Percentiles rank a stretch among this genome's conserved stretches.
Evolutionary conservation across 179 eudicot genomes (phyloP).

Genomic region (Drosera spatulata): DNA sequence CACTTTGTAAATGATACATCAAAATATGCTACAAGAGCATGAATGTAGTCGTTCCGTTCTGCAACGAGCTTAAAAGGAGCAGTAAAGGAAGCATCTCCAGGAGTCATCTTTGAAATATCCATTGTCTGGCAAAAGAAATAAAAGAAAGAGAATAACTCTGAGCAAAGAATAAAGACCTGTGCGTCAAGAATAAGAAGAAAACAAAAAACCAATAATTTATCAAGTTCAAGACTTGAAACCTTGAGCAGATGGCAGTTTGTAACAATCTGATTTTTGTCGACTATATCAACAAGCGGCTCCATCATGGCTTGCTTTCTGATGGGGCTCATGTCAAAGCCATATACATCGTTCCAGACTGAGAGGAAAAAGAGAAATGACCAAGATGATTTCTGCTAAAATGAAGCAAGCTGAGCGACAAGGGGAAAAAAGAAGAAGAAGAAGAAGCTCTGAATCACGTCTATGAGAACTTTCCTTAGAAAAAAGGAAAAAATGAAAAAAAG

Average conservation of each 20-base stretch:
- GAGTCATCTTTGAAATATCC: conserved; percentile 95
- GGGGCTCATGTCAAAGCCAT: conserved; percentile 97
- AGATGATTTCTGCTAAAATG: conserved; percentile 1
- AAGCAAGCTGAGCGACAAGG: not conserved
- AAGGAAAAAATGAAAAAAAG: no score
- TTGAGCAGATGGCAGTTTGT: conserved; percentile 80
- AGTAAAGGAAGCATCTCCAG: conserved; percentile 93
- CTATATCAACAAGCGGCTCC: conserved; percentile 96
- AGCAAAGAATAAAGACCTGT: not conserved
- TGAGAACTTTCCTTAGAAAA: no score
- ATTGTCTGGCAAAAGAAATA: conserved; percentile 48
- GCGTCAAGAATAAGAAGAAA: not conserved
- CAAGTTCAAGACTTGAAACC: conserved; percentile 21
- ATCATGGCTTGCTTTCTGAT: conserved; percentile 78
- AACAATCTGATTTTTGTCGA: conserved; percentile 89
- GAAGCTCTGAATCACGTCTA: no score
- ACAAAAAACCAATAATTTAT: not conserved
- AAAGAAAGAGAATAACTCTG: not conserved
- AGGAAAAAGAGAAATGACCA: conserved; percentile 2
- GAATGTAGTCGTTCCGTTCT: conserved; percentile 88
- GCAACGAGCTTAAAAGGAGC: conserved; percentile 94
- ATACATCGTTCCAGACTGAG: conserved; percentile 90
- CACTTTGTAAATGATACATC: conserved; percentile 88
- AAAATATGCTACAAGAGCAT: conserved; percentile 96
- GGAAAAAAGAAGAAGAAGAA: not conserved